phyloP scores from a whole-genome alignment of 208 protist genomes.

The Acanthamoeba sp. region DNA sequence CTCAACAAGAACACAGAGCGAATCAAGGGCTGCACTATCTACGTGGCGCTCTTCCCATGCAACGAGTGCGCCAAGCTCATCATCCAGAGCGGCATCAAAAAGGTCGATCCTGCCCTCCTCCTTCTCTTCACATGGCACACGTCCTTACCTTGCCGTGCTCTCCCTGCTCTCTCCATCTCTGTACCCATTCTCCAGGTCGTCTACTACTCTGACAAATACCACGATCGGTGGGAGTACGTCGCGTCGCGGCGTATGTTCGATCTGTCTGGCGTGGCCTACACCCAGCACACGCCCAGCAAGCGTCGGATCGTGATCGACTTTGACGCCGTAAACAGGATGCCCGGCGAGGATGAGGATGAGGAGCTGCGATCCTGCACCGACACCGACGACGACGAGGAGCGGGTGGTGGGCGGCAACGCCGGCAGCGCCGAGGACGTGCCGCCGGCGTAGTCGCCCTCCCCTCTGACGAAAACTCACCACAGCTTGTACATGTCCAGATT shows the following conservation, averaged over 20 bases:
- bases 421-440: not conserved
- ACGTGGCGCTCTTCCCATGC: constrained; percentile 90
- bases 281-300: constrained; percentile 19
- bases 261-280: constrained; percentile 43
- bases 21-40: constrained; percentile 85
- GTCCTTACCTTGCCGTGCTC: not conserved
- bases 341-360: not conserved
- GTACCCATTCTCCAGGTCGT: constrained; percentile 16
- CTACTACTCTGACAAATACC: constrained; percentile 74
- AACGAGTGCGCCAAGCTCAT: constrained; percentile 91
- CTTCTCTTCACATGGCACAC: not conserved
- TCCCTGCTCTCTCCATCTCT: not conserved
- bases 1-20: constrained; percentile 85
- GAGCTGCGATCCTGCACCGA: not conserved
- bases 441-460: not conserved
- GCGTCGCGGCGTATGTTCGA: constrained; percentile 66
- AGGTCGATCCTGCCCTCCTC: constrained; percentile 70
- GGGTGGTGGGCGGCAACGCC: not conserved
- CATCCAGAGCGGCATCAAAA: constrained; percentile 88
- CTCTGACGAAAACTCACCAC: too few species aligned
- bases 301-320: constrained; percentile 67
- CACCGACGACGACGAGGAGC: not conserved
- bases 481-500: too few species aligned
- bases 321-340: constrained; percentile 12
- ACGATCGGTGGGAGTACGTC: constrained; percentile 62